These are phyloP conservation scores for Epichloe sylvatica DNA, from an alignment of 2,329 filamentous ascomycete species.

Conservation along the genomic window DNA sequence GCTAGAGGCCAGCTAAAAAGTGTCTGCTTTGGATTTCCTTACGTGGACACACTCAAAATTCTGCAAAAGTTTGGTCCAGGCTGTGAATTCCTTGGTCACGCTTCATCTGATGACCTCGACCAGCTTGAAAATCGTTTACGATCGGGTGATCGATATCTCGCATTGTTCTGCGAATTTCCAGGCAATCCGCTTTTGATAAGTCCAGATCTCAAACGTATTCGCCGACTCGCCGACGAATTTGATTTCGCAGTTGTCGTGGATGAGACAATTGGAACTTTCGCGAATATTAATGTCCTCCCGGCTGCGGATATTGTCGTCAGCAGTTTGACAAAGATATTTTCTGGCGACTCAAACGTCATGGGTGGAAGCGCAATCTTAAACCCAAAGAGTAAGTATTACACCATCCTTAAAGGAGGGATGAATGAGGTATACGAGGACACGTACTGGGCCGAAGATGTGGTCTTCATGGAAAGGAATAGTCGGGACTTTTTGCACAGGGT, in stretches of 20 bases:
- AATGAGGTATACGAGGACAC: constrained; percentile 64
- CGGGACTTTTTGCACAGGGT: constrained; percentile 78
- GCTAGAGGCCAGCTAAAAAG: constrained; percentile 55
- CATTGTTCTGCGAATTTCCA: constrained; percentile 88
- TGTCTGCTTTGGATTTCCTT: constrained; percentile 92
- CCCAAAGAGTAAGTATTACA: constrained; percentile 56
- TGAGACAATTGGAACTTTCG: constrained; percentile 91
- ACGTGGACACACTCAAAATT: constrained; percentile 92
- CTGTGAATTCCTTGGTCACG: constrained; percentile 74
- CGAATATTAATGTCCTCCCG: constrained; percentile 86
- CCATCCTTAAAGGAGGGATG: constrained; percentile 51
- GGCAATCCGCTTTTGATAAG: constrained; percentile 80
- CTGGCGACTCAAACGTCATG: constrained; percentile 97
- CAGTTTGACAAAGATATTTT: constrained; percentile 93
- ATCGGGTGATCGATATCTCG: constrained; percentile 62
- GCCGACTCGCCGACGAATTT: constrained; percentile 63
- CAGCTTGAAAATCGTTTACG: constrained; percentile 62
- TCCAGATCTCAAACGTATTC: constrained; percentile 73
- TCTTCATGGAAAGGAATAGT: constrained; percentile 94
- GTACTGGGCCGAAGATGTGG: constrained; percentile 84
- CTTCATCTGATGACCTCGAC: constrained; percentile 63
- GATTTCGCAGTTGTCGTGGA: constrained; percentile 86
- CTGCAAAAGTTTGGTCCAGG: constrained; percentile 89
- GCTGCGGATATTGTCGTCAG: constrained; percentile 86
- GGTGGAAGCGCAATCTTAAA: constrained; percentile 61